Evolutionary conservation across 1,284 basidiomycete species (phyloP).

Genomic region (Pyrrhoderma lamaoense): DNA sequence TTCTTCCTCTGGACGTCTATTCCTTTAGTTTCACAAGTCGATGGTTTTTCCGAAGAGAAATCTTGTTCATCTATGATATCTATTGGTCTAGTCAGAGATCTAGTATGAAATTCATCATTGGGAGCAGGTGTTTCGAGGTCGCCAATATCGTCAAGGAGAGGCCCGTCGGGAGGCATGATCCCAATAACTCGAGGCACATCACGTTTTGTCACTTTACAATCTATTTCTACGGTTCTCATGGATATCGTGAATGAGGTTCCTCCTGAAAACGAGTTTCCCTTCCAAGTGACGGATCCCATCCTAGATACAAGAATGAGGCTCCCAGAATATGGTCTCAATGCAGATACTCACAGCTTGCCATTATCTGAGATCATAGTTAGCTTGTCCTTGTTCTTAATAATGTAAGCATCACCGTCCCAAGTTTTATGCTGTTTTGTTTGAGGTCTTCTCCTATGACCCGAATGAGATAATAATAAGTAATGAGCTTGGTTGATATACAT

Average conservation of each 20-base stretch:
- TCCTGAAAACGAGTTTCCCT: constrained; percentile 31
- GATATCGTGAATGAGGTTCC: constrained; percentile 47
- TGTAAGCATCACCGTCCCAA: constrained; percentile 77
- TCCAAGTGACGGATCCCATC: constrained; percentile 56
- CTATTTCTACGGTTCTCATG: constrained; percentile 57
- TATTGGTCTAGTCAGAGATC: background rate
- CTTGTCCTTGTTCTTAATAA: constrained; percentile 43
- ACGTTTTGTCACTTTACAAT: constrained; percentile 39
- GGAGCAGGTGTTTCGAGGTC: constrained; percentile 17
- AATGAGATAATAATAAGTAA: constrained; percentile 4
- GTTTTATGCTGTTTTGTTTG: constrained; percentile 80
- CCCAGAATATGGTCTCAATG: constrained; percentile 3
- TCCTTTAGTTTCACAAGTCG: background rate
- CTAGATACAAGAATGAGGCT: constrained; percentile 32
- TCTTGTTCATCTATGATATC: too few relatives aligned
- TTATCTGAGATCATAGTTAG: constrained; percentile 60
- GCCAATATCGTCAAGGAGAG: constrained; percentile 21
- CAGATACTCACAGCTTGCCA: constrained; percentile 51
- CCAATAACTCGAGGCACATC: constrained; percentile 44
- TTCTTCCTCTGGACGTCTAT: constrained; percentile 26
- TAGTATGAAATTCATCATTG: constrained; percentile 18
- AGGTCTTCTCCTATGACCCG: constrained; percentile 60
- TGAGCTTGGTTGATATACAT: constrained; percentile 19
- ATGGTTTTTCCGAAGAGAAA: too few relatives aligned
- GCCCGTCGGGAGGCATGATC: constrained; percentile 22